Conservation (phyloP, 257 asterid species). For the Solanum microdontum region DNA sequence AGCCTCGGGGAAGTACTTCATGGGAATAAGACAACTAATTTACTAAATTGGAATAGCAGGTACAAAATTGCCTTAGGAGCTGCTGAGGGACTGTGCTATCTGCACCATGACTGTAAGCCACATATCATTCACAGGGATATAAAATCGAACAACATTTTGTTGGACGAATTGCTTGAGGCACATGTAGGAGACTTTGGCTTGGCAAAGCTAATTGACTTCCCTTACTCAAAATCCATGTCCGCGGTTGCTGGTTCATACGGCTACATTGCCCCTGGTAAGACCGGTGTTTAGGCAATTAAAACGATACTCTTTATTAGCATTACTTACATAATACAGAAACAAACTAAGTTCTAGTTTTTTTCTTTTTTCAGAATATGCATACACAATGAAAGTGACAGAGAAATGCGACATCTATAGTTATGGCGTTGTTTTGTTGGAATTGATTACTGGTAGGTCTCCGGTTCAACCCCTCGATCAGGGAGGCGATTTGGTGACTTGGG, state of each 20-base stretch:
- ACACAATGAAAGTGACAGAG: slow-evolving; percentile 92
- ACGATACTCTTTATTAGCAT: not conserved
- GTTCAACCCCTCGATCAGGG: slow-evolving; percentile 83
- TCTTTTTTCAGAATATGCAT: slow-evolving; percentile 64
- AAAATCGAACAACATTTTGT: slow-evolving; percentile 72
- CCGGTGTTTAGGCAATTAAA: not conserved
- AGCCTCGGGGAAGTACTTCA: slow-evolving; percentile 75
- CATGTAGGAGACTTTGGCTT: slow-evolving; percentile 91
- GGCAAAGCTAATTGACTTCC: slow-evolving; percentile 72
- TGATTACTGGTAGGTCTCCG: slow-evolving; percentile 69
- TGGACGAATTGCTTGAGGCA: slow-evolving; percentile 62
- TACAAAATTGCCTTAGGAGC: slow-evolving; percentile 78
- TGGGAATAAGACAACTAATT: slow-evolving; percentile 21
- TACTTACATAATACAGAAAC: not conserved
- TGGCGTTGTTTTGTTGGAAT: slow-evolving; percentile 72
- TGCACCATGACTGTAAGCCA: slow-evolving; percentile 77
- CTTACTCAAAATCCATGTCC: slow-evolving; percentile 77
- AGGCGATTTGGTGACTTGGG: slow-evolving; percentile 72
- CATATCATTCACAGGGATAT: slow-evolving; percentile 79
- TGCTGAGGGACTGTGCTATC: slow-evolving; percentile 75
- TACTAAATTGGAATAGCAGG: slow-evolving; percentile 57
- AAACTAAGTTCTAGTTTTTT: not conserved
- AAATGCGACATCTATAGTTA: slow-evolving; percentile 80
- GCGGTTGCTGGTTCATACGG: slow-evolving; percentile 96
- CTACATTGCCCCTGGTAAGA: slow-evolving; percentile 89